Evolutionary conservation across 306 rosid species (phyloP), one percentile per base, ranked within the genome.

Genomic region (Dalbergia cochinchinensis): DNA sequence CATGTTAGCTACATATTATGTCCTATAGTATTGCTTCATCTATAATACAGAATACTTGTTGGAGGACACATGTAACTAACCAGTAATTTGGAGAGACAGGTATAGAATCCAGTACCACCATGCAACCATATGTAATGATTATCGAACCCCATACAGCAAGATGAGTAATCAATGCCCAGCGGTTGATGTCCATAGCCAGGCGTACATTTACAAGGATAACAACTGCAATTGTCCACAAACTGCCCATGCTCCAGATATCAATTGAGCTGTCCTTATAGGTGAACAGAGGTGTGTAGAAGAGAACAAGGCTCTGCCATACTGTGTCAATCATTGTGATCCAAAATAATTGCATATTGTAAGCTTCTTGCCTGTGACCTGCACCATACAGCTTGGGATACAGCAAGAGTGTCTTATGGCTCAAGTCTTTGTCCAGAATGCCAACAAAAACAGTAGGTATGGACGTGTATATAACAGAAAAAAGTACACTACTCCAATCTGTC

Each of bases 401-500:
- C 85, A 93, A 69, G 10, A 96, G 88, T 34, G 96, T 96, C 86
- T 35, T 90, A 63, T 88, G 84, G 84, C 98, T 91, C 76, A 96
- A 82, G 86, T 90, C 93, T 88, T 93, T 93, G 89, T 96, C 98
- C 88, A 93, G 84, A 79, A 96, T 79, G 69, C 99, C 99, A 78
- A 96, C 98, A 85, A 96, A 65, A 78, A 96, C 91, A 42, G 99
- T 96, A 45, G 99, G 99, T 62, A 96, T 57, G 15, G 99, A 96
- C 37, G 99, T 96, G 86, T 96, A 96, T 62, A 96, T 79, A 61
- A 96, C 91, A 48, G 99, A 96, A 86, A 91, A 96, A 78, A 93
- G 89, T 47, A 96, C 99, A 79, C 99, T 96, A 82, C 99, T 96
- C 97, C 96, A 96, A 85, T 96, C 99, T 11, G 99, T 96, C 76